Evolutionary conservation across 306 rosid species (phyloP), one percentile per base, ranked within the genome.

Genomic region (Cucumis hystrix): DNA sequence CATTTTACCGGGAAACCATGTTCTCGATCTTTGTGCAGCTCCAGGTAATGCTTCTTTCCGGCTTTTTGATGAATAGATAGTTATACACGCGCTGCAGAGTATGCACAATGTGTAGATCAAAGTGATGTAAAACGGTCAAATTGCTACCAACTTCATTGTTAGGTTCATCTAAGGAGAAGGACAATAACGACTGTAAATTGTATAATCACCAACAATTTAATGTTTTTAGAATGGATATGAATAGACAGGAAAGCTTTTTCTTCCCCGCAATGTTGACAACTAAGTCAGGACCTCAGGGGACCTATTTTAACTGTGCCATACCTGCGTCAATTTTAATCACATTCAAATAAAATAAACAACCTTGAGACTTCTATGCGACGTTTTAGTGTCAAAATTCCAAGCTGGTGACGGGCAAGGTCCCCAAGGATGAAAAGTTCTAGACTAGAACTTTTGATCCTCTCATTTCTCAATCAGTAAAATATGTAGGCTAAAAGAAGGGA

Each of bases 11-110:
- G 97, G 97, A 65, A 96, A 95, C 80, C 93, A 89, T 78, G 93
- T 94, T 41, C 94, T 94, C 76, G 98, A 94, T 85, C 96, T 94
- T 11, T 94, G 97, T 83, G 97, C 97, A n/a, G 98, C 97, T 71
- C 98, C 97, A 55, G 97, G 98, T 95, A 82, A 76, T 56, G 68
- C 23, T 9, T 47, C 0, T 11, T 67, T 51, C 52, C 40, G 18
- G 25, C 60, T 8, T 51, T 28, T 35, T 35, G 10, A 13, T 18
- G 1, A 25, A 35, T 33, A 63, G 16, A 13, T 13, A 6, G 20
- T 63, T 63, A 37, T 65, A 37, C 25, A 35, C 4, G 72, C 5
- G 37, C 16, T 4, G 72, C 4, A 28, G 49, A 37, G 12, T 28
- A 28, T 61, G 41, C 2, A 28, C 39, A 60, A 25, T 28, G 2